Conservation (phyloP, 2,329 filamentous ascomycete genomes). For the Monilinia fructicola region DNA sequence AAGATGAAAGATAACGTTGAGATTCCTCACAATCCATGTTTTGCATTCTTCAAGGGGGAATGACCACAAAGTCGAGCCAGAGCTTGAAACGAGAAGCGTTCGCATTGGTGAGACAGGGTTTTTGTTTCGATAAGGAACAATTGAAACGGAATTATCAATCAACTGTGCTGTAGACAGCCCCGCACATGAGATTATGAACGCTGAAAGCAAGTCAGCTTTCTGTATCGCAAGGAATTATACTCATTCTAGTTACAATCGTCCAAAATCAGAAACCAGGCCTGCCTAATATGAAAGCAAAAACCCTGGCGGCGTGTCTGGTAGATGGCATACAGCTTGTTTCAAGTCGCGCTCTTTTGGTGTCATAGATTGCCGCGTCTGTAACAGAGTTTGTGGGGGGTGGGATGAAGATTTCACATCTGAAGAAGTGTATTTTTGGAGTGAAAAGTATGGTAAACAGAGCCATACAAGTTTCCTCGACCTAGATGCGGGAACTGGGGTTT, state of each 20-base stretch:
- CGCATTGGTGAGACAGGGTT: not conserved
- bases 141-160: conserved; percentile 4
- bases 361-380: conserved; percentile 48
- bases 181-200: conserved; percentile 6
- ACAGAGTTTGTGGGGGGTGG: conserved; percentile 47
- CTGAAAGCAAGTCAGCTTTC: not conserved
- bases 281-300: conserved; percentile 50
- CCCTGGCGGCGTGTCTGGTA: conserved; percentile 41
- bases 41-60: conserved; percentile 7
- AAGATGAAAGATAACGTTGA: not conserved
- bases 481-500: conserved; percentile 16
- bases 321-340: conserved; percentile 48
- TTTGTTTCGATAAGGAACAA: not conserved
- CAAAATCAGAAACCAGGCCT: conserved; percentile 50
- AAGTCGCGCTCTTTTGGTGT: conserved; percentile 46
- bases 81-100: conserved; percentile 5
- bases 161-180: not conserved
- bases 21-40: conserved; percentile 10
- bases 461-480: conserved; percentile 28
- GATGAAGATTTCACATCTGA: conserved; percentile 38
- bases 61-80: conserved; percentile 2
- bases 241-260: conserved; percentile 43
- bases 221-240: conserved; percentile 20
- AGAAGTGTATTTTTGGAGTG: conserved; percentile 46
- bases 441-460: conserved; percentile 48